Evolutionary conservation across 441 rosid genomes (phyloP).

Genomic region (Populus hybrid): DNA sequence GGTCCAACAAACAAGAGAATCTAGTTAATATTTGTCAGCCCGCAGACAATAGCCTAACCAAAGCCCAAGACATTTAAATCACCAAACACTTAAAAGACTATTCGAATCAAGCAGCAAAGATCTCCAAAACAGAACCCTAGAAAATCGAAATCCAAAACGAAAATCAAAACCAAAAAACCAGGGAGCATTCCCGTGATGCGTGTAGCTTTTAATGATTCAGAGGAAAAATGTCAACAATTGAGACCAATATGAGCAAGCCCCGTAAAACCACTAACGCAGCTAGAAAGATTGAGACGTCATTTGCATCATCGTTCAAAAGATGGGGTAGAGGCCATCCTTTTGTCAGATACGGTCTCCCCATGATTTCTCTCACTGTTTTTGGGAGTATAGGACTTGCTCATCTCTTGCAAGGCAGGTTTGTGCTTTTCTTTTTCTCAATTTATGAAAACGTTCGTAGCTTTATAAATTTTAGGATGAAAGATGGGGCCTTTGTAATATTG

Average conservation of each 20-base stretch:
- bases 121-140: neutral
- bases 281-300: slow-evolving; percentile 25
- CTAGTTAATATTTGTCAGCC: neutral
- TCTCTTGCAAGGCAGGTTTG: slow-evolving; percentile 91
- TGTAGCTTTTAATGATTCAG: neutral
- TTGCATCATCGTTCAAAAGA: slow-evolving; percentile 49
- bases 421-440: slow-evolving; percentile 8
- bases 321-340: slow-evolving; percentile 88
- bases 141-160: neutral
- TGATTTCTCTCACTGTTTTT: slow-evolving; percentile 84
- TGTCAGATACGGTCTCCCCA: slow-evolving; percentile 84
- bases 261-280: slow-evolving; percentile 21
- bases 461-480: neutral
- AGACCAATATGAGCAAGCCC: slow-evolving; percentile 25
- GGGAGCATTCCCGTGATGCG: neutral
- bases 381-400: slow-evolving; percentile 84
- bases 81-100: neutral
- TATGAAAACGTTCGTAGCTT: neutral
- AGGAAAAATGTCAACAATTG: slow-evolving; percentile 36
- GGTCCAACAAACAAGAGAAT: neutral
- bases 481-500: neutral
- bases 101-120: neutral
- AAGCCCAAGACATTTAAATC: neutral
- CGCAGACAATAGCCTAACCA: no score
- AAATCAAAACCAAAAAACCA: neutral